Percentiles rank a stretch among this genome's conserved stretches.
These are phyloP conservation scores for Vinca minor DNA, from an alignment of 257 asterid genomes.

Conservation along the genomic window DNA sequence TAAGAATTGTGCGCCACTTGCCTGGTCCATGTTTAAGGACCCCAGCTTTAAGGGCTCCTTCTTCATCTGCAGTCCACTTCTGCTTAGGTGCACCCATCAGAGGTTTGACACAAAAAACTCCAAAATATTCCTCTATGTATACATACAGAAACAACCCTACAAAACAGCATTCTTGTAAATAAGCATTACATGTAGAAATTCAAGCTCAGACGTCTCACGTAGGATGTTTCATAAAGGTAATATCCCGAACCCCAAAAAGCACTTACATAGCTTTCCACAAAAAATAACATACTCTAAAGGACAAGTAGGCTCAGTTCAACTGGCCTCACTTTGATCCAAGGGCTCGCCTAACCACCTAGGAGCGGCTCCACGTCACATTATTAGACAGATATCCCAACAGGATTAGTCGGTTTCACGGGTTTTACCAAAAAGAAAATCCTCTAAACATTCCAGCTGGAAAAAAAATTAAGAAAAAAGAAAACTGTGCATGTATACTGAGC, in stretches of 20 bases:
- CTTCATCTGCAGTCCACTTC: conserved; percentile 97
- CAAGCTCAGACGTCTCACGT: neutral
- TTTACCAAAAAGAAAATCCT: too few relatives aligned
- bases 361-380: too few relatives aligned
- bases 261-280: too few relatives aligned
- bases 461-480: neutral
- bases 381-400: too few relatives aligned
- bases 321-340: too few relatives aligned
- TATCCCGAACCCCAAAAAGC: too few relatives aligned
- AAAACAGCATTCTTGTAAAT: neutral
- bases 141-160: neutral
- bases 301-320: too few relatives aligned
- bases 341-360: too few relatives aligned
- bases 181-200: conserved; percentile 1
- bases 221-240: neutral
- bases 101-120: conserved; percentile 9
- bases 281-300: too few relatives aligned
- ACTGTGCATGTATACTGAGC: neutral
- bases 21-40: conserved; percentile 93
- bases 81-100: conserved; percentile 97
- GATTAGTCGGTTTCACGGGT: too few relatives aligned
- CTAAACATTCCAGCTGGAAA: neutral
- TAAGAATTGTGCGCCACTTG: conserved; percentile 94
- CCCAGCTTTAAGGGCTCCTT: conserved; percentile 97
- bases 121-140: too few relatives aligned